Conservation (phyloP, 805 yeast genomes). For the Candida argentea region DNA sequence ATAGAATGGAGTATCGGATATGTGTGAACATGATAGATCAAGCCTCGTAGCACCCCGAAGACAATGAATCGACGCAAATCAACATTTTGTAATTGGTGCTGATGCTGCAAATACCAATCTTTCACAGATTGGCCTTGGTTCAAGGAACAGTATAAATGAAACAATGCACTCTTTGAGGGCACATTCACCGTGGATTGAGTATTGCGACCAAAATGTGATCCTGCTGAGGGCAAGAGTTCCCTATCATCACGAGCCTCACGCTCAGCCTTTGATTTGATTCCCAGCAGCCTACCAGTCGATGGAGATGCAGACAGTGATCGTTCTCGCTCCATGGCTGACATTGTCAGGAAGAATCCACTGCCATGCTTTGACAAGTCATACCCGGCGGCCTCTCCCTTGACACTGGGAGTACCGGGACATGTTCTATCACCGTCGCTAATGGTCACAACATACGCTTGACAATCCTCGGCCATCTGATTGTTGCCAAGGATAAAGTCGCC, state of each 20-base stretch:
- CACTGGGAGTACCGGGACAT: not conserved
- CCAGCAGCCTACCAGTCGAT: slow-evolving; percentile 3
- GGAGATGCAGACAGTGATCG: not conserved
- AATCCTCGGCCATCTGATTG: slow-evolving; percentile 58
- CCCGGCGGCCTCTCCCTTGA: not conserved
- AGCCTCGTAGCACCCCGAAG: slow-evolving; percentile 75
- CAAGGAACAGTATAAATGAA: slow-evolving; percentile 65
- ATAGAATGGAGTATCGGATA: slow-evolving; percentile 52
- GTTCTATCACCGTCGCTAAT: slow-evolving; percentile 10
- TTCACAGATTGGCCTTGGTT: slow-evolving; percentile 68
- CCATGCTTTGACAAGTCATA: too few relatives aligned
- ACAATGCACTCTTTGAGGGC: slow-evolving; percentile 58
- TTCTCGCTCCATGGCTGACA: too few relatives aligned
- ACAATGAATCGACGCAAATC: slow-evolving; percentile 80
- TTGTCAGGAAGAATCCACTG: too few relatives aligned
- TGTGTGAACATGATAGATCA: slow-evolving; percentile 71
- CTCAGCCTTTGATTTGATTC: slow-evolving; percentile 3
- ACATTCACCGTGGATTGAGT: slow-evolving; percentile 13
- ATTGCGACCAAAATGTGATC: slow-evolving; percentile 2
- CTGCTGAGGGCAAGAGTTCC: not conserved
- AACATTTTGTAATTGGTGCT: slow-evolving; percentile 45
- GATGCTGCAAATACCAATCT: slow-evolving; percentile 73
- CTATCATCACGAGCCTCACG: slow-evolving; percentile 1
- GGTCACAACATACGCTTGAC: slow-evolving; percentile 70
- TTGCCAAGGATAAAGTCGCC: slow-evolving; percentile 53